Evolutionary conservation across 2,329 filamentous ascomycete genomes (phyloP).

Genomic region (Apiospora pterosperma): DNA sequence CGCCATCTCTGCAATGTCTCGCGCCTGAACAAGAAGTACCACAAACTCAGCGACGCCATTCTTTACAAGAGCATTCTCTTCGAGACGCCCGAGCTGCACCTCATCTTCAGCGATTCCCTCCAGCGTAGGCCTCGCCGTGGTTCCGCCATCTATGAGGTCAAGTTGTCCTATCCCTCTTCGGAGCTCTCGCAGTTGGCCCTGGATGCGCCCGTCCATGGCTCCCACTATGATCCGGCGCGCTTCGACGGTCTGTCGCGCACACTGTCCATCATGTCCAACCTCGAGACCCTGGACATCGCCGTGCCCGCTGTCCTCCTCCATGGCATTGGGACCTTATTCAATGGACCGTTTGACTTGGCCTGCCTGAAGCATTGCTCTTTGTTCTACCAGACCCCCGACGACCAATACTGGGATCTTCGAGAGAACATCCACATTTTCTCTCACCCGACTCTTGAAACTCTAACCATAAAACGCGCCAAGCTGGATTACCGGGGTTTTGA

Average conservation of each 20-base stretch:
- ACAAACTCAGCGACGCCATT: slow-evolving; percentile 42
- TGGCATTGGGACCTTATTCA: slow-evolving; percentile 46
- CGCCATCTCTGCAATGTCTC: slow-evolving; percentile 41
- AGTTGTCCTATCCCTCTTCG: slow-evolving; percentile 40
- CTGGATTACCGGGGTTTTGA: slow-evolving; percentile 46
- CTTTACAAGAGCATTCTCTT: slow-evolving; percentile 45
- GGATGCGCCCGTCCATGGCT: slow-evolving; percentile 31
- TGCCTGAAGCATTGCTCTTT: slow-evolving; percentile 43
- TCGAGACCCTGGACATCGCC: slow-evolving; percentile 42
- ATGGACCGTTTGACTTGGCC: slow-evolving; percentile 47
- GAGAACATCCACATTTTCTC: slow-evolving; percentile 51
- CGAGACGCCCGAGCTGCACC: slow-evolving; percentile 42
- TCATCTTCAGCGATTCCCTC: slow-evolving; percentile 46
- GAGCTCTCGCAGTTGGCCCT: slow-evolving; percentile 40
- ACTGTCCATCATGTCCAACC: slow-evolving; percentile 47
- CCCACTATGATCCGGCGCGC: slow-evolving; percentile 27
- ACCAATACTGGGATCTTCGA: slow-evolving; percentile 47
- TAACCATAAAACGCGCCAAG: slow-evolving; percentile 41
- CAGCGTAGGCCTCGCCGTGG: slow-evolving; percentile 42
- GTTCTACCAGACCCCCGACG: slow-evolving; percentile 42
- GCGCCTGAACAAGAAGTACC: slow-evolving; percentile 38
- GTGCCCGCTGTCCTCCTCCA: slow-evolving; percentile 41
- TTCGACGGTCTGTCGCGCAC: slow-evolving; percentile 43
- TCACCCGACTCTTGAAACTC: slow-evolving; percentile 44
- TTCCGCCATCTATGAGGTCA: slow-evolving; percentile 42